Base-by-base conservation (phyloP, 75 land plant species). In the Larix kaempferi region DNA sequence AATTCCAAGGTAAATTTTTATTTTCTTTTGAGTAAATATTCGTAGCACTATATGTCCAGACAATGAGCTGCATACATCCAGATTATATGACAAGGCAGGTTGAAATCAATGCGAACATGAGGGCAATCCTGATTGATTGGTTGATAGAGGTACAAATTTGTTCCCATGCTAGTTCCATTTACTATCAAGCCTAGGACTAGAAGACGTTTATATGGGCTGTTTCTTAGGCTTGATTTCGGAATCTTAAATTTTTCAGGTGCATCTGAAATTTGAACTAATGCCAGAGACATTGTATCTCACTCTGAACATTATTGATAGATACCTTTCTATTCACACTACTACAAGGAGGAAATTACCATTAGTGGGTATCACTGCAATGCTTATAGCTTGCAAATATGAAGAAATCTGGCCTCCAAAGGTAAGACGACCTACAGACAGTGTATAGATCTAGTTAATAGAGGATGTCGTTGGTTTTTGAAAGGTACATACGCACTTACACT, bases 331-430 rank as follows among this genome's bases (percentile, higher is more conserved):
- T 17, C 85, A 86, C 49, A 57, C 56, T 1, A 89, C 90, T 0
- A 59, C 85, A 6, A 88, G 96, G 59, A 89, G 78, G 71, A 87
- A 85, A 54, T 72, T 95, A 65, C 98, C 93, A 77, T 81, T 95
- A 21, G 84, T 93, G 2, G 98, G 98, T 16, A 76, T 95, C 5
- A 75, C 90, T 22, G 91, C 98, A 11, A 95, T 90, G 95, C 91
- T 95, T 33, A 82, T 93, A n/a, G 95, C 98, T 52, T 88, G 88
- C 59, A 91, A 94, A 44, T 91, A 94, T 57, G 98, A 95, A 77
- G 98, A 95, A 82, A 91, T 95, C 49, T 95, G 96, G 92, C 87
- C 92, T 3, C 94, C 94, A 41, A 86, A 87, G 89, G 95, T 88
- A 59, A 17, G 39, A 39, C 12, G 64, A n/a, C 23, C 35, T 57